A percentile compares a stretch with the other conserved stretches of the same genome.
Evolutionary conservation across 202 grass and related monocot genomes (phyloP).

Genomic region (Setaria viridis): DNA sequence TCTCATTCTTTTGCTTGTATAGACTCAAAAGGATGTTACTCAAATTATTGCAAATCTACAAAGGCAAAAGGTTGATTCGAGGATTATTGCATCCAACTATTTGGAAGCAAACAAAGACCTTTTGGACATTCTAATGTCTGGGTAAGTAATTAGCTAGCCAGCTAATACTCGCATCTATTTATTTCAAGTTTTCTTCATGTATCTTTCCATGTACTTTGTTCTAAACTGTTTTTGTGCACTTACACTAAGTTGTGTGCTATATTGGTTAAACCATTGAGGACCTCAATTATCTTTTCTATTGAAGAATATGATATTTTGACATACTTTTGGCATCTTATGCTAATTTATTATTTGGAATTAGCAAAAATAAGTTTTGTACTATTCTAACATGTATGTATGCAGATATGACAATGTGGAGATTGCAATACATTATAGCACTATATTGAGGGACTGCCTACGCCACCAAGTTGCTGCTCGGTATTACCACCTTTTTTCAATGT

Average conservation of each 20-base stretch:
- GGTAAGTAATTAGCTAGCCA: constrained; percentile 22
- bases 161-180: background rate
- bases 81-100: constrained; percentile 60
- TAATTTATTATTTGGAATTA: background rate
- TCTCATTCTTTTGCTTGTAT: background rate
- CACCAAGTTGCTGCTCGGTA: constrained; percentile 57
- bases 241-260: background rate
- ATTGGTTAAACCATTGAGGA: background rate
- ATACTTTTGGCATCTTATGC: constrained; percentile 21
- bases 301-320: background rate
- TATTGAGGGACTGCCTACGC: constrained; percentile 45
- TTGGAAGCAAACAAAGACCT: constrained; percentile 68
- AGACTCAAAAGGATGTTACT: constrained; percentile 66
- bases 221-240: background rate
- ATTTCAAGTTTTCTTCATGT: background rate
- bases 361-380: background rate
- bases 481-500: background rate
- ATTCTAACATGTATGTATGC: constrained; percentile 30
- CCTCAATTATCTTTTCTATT: background rate
- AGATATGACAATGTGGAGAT: constrained; percentile 55
- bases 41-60: constrained; percentile 65
- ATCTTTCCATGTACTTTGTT: background rate
- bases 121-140: constrained; percentile 57
- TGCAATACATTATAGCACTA: constrained; percentile 57
- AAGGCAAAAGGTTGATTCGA: constrained; percentile 63